These are phyloP conservation scores for Aeschynomene evenia DNA, from an alignment of 306 rosid genomes.

Conservation along the genomic window DNA sequence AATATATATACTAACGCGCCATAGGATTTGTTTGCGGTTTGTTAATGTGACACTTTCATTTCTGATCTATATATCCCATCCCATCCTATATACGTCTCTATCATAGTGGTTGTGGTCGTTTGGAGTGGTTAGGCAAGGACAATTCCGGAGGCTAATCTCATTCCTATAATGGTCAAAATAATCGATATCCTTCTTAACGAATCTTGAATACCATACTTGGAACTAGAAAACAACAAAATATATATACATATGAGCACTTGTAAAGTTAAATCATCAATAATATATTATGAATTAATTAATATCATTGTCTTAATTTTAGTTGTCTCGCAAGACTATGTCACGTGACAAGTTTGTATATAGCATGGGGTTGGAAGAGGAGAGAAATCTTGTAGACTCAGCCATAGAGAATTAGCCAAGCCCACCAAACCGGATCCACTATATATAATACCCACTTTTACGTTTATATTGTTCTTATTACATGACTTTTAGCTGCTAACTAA, in stretches of 20 bases:
- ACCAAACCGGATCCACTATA: conserved; percentile 65
- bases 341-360: background rate
- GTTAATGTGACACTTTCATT: background rate
- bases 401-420: conserved; percentile 40
- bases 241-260: background rate
- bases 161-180: background rate
- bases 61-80: background rate
- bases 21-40: background rate
- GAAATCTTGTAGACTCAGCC: conserved; percentile 39
- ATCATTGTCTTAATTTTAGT: background rate
- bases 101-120: background rate
- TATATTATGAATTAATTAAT: no score
- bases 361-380: conserved; percentile 36
- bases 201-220: background rate
- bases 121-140: background rate
- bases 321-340: background rate
- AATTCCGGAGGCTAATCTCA: background rate
- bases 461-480: conserved; percentile 33
- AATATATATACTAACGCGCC: no score
- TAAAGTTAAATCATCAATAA: background rate
- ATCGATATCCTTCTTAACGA: background rate
- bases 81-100: background rate
- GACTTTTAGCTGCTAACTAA: conserved; percentile 38
- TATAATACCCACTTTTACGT: background rate
- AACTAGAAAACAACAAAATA: background rate